phyloP scores from a whole-genome alignment of 768 basidiomycete genomes.

The Tricholoma flavovirens region DNA sequence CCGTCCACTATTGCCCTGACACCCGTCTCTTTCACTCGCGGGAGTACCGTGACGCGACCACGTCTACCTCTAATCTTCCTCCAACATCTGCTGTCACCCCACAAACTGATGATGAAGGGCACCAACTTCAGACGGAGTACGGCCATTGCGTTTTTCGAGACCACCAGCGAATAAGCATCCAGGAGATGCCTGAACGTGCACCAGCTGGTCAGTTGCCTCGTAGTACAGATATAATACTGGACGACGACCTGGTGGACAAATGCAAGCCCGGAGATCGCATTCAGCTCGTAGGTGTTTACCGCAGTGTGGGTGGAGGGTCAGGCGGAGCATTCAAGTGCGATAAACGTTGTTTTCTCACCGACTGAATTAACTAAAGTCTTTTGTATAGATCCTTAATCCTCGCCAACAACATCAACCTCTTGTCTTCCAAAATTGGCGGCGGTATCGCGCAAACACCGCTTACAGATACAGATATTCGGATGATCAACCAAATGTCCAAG shows the following conservation, averaged over 20 bases:
- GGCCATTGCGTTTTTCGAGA: constrained; percentile 90
- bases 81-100: constrained; percentile 86
- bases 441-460: constrained; percentile 91
- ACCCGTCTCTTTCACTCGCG: constrained; percentile 80
- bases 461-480: constrained; percentile 91
- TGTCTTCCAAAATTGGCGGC: constrained; percentile 92
- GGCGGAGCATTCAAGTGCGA: constrained; percentile 90
- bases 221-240: constrained; percentile 92
- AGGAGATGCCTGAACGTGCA: constrained; percentile 99
- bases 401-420: constrained; percentile 91
- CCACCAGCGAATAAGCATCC: constrained; percentile 96
- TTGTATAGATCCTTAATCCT: constrained; percentile 76
- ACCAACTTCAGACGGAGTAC: constrained; percentile 84
- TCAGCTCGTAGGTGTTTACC: constrained; percentile 92
- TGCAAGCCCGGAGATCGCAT: constrained; percentile 98
- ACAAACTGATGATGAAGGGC: constrained; percentile 87
- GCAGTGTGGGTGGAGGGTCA: constrained; percentile 88
- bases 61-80: constrained; percentile 78
- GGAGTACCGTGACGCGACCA: constrained; percentile 90
- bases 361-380: constrained; percentile 8
- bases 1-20: constrained; percentile 91
- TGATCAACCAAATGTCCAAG: constrained; percentile 91
- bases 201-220: constrained; percentile 95
- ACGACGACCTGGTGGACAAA: constrained; percentile 94
- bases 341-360: constrained; percentile 7